Evolutionary conservation across 768 basidiomycete species (phyloP).

Genomic region (Tylopilus felleus): DNA sequence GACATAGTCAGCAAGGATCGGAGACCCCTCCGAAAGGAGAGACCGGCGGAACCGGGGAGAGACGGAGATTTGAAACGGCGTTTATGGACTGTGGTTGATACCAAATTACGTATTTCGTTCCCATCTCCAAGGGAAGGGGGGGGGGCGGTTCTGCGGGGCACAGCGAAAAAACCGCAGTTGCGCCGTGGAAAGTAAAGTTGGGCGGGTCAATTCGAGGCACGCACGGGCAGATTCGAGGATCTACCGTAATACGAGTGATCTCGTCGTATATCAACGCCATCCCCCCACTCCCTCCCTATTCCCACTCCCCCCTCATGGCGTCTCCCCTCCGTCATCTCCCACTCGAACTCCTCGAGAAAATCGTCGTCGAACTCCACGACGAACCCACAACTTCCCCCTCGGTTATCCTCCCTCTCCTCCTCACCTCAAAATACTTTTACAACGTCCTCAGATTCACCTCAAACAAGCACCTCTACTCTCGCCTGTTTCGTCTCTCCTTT

Average conservation of each 20-base stretch:
- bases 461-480: constrained; percentile 43
- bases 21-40: too few species aligned
- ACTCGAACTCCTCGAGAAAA: constrained; percentile 45
- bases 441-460: constrained; percentile 27
- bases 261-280: neutral
- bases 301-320: constrained; percentile 13
- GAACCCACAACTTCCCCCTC: constrained; percentile 27
- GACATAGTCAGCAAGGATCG: too few species aligned
- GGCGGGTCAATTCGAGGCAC: neutral
- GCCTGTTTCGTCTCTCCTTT: constrained; percentile 55
- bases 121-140: too few species aligned
- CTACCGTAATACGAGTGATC: neutral
- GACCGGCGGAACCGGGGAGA: too few species aligned
- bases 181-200: neutral
- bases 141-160: too few species aligned
- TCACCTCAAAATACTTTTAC: constrained; percentile 41
- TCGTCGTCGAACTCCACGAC: constrained; percentile 44
- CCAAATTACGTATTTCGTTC: neutral
- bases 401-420: constrained; percentile 47
- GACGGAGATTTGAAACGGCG: neutral
- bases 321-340: constrained; percentile 35
- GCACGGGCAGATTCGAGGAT: neutral
- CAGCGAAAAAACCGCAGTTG: neutral
- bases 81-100: neutral
- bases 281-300: neutral